Percentiles rank a stretch among this genome's conserved stretches.
Conservation (phyloP, 2,329 filamentous ascomycete genomes). For the Colletotrichum chlorophyti region DNA sequence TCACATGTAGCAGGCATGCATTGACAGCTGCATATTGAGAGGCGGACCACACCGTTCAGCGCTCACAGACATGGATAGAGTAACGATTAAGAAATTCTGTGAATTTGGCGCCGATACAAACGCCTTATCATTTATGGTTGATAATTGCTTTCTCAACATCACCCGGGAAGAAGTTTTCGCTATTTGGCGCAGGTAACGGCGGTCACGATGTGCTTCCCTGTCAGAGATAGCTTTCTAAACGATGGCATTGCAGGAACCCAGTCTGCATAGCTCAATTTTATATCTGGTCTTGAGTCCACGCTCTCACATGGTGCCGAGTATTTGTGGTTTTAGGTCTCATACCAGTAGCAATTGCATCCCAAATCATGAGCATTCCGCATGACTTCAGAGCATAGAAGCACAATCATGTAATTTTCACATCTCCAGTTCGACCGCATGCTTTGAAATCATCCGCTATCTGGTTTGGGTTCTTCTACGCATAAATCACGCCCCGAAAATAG, state of each 20-base stretch:
- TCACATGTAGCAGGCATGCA: conserved; percentile 56
- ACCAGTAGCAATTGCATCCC: no score
- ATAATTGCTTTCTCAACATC: conserved; percentile 49
- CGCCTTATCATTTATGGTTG: conserved; percentile 48
- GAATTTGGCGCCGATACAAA: conserved; percentile 56
- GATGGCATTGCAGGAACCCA: conserved; percentile 46
- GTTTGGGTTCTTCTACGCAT: no score
- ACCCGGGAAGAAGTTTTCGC: conserved; percentile 46
- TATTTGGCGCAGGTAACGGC: conserved; percentile 56
- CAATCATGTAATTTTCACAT: no score
- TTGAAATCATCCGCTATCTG: no score
- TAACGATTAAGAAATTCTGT: conserved; percentile 61
- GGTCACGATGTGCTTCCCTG: conserved; percentile 58
- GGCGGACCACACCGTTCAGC: conserved; percentile 49
- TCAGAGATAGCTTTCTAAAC: conserved; percentile 49
- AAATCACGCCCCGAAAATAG: no score
- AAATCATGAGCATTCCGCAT: no score
- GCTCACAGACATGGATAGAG: conserved; percentile 44
- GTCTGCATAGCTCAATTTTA: conserved; percentile 38
- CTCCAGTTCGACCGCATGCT: no score
- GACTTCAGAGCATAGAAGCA: no score
- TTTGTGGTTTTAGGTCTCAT: no score
- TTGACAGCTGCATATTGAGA: conserved; percentile 57
- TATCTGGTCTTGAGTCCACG: background rate
- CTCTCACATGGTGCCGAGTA: no score